Evolutionary conservation across 202 grass and related monocot species (phyloP), one percentile per base, ranked within the genome.

Genomic region (Carex arenaria): DNA sequence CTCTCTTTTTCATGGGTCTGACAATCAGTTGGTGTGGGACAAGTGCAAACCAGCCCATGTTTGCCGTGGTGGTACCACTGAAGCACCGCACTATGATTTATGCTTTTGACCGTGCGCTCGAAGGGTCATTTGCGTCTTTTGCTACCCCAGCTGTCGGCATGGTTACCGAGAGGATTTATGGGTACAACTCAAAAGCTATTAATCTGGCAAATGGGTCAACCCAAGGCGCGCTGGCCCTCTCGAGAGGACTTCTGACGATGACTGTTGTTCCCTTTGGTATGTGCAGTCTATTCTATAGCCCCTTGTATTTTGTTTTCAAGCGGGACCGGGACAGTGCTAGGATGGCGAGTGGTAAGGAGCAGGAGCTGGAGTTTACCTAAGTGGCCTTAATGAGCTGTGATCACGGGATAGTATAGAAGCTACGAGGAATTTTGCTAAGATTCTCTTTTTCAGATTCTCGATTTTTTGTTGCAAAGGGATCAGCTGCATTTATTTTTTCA

Each of bases 31-130:
- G 91, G 95, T 98, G 95, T 1, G 92, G 89, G 4, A 86, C 86
- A 18, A 89, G 92, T 3, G 92, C 95, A 2, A 98, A 98, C 78
- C 94, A 95, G 66, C 95, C 95, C 86, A 98, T 98, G 86, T 93
- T 98, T 64, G 95, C 93, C 0, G 90, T 95, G 83, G 93, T 98
- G 2, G 93, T 95, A 19, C 95, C 96, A 32, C 89, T 82, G 17
- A 98, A 93, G 83, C 95, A 98, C 73, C 91, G 91, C 5, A 93
- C 93, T 26, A 98, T 98, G 95, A 93, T 98, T 64, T 98, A 98
- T 0, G 95, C 93, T 30, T 98, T 98, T 17, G 93, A 98, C 67
- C 89, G 89, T 31, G 89, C 89, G 0, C 95, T 98, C 0, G 91
- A 98, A 80, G 95, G 95, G 55, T 98, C 95, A 0, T 93, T 98